These are phyloP conservation scores for Sarocladiaceae sp. DNA, from an alignment of 2,329 filamentous ascomycete species.

Conservation along the genomic window DNA sequence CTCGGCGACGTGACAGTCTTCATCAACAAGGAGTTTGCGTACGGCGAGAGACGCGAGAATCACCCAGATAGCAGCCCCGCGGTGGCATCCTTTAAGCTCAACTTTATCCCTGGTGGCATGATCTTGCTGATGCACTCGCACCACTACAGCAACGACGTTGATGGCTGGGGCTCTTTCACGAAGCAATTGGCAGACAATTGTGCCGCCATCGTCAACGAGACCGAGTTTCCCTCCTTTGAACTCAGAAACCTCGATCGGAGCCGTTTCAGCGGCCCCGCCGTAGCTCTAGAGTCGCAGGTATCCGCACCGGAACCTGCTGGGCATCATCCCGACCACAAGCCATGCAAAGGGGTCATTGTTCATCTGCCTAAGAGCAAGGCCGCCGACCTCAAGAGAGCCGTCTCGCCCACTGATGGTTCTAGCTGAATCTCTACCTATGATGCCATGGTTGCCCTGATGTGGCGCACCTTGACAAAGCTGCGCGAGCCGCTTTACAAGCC, in stretches of 20 bases:
- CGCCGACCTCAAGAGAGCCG: slow-evolving; percentile 30
- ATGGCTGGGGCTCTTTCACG: slow-evolving; percentile 28
- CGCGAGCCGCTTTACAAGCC: slow-evolving; percentile 28
- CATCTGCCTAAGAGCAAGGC: slow-evolving; percentile 38
- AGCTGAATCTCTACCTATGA: slow-evolving; percentile 39
- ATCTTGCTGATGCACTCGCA: slow-evolving; percentile 33
- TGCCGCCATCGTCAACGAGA: slow-evolving; percentile 23
- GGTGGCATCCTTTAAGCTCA: slow-evolving; percentile 31
- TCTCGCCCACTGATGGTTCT: slow-evolving; percentile 23
- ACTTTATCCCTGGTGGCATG: slow-evolving; percentile 33
- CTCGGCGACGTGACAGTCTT: slow-evolving; percentile 28
- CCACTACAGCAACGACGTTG: slow-evolving; percentile 34
- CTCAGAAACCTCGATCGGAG: slow-evolving; percentile 26
- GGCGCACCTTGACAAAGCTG: slow-evolving; percentile 29
- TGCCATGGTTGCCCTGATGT: slow-evolving; percentile 33
- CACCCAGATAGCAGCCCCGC: slow-evolving; percentile 27
- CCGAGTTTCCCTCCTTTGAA: slow-evolving; percentile 27
- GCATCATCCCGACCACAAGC: neutral
- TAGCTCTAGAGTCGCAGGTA: neutral
- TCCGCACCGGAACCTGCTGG: neutral
- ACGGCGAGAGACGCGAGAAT: slow-evolving; percentile 30
- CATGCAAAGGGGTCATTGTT: slow-evolving; percentile 25
- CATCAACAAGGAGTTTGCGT: slow-evolving; percentile 29
- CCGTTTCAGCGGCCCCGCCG: slow-evolving; percentile 19
- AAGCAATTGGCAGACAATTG: slow-evolving; percentile 37